Percentiles rank a stretch among this genome's conserved stretches.
phyloP scores from a whole-genome alignment of 805 yeast species.

The Lachancea fermentati region DNA sequence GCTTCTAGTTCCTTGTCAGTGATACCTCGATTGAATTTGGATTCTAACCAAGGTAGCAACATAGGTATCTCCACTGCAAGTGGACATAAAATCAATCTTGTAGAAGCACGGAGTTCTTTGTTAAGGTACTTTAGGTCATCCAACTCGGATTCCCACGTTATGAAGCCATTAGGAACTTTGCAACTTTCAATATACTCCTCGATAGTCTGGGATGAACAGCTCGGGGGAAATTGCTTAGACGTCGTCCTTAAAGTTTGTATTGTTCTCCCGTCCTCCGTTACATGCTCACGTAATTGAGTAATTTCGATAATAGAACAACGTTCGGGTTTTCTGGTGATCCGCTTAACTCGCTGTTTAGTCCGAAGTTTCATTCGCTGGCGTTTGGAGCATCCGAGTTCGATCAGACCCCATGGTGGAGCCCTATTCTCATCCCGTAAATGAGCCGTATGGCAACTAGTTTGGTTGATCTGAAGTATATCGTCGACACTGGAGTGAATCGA shows the following conservation, averaged over 20 bases:
- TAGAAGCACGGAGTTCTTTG: conserved; percentile 5
- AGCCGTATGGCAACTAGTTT: not conserved
- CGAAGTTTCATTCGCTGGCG: not conserved
- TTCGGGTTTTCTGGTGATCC: not conserved
- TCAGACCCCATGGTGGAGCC: conserved; percentile 1
- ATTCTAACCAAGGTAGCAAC: conserved; percentile 8
- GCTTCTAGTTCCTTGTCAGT: conserved; percentile 5
- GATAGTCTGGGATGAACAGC: not conserved
- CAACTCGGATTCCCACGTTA: conserved; percentile 7
- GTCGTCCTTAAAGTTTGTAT: conserved; percentile 1
- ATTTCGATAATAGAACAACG: not conserved
- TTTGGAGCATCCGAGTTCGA: not conserved
- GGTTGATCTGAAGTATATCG: not conserved
- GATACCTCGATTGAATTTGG: conserved; percentile 1
- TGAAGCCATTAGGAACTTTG: conserved; percentile 1
- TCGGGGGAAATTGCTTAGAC: not conserved
- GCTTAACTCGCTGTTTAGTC: conserved; percentile 1
- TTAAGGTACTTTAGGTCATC: conserved; percentile 1
- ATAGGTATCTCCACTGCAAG: conserved; percentile 8
- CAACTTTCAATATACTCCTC: not conserved
- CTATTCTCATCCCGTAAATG: conserved; percentile 1
- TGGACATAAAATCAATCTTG: conserved; percentile 5
- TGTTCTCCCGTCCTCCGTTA: conserved; percentile 3
- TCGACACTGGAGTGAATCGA: not conserved
- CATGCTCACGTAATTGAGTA: not conserved